Percentiles rank a stretch among this genome's conserved stretches.
Evolutionary conservation across 1,139 yeast species (phyloP).

Genomic region (Lodderomyces parapsilosis): DNA sequence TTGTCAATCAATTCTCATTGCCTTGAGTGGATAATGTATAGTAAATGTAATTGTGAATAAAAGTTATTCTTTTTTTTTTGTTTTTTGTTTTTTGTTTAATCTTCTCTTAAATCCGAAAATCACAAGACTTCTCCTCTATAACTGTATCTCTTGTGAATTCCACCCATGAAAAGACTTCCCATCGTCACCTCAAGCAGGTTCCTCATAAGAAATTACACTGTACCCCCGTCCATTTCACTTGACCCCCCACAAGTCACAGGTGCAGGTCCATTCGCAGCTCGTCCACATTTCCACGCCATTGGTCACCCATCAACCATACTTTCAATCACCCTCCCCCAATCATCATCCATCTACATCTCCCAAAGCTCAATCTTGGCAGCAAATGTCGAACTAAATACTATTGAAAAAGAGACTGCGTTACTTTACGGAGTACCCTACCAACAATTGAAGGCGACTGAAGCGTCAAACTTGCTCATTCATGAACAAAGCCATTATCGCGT

Average conservation of each 20-base stretch:
- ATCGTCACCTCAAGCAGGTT: not conserved
- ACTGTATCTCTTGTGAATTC: not conserved
- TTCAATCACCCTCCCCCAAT: slow-evolving; percentile 35
- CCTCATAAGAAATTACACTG: not conserved
- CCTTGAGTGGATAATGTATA: not conserved
- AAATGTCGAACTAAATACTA: slow-evolving; percentile 29
- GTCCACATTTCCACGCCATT: slow-evolving; percentile 33
- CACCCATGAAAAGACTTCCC: not conserved
- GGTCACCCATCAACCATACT: slow-evolving; percentile 32
- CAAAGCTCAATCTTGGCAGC: slow-evolving; percentile 34
- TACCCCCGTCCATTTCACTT: slow-evolving; percentile 7
- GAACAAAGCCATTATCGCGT: slow-evolving; percentile 30
- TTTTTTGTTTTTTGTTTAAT: too few species aligned
- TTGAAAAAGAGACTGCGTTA: not conserved
- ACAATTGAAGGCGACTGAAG: slow-evolving; percentile 21
- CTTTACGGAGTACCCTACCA: slow-evolving; percentile 19
- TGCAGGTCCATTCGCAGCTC: slow-evolving; percentile 40
- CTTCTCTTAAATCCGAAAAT: slow-evolving; percentile 4
- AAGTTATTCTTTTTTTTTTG: not conserved
- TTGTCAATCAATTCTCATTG: slow-evolving; percentile 28
- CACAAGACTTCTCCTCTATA: too few species aligned
- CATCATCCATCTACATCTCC: slow-evolving; percentile 29
- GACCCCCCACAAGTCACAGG: slow-evolving; percentile 24
- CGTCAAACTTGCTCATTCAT: slow-evolving; percentile 31
- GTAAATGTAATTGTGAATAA: too few species aligned